Evolutionary conservation across 257 asterid genomes (phyloP), one percentile per base, ranked within the genome.

Genomic region (Avicennia marina): DNA sequence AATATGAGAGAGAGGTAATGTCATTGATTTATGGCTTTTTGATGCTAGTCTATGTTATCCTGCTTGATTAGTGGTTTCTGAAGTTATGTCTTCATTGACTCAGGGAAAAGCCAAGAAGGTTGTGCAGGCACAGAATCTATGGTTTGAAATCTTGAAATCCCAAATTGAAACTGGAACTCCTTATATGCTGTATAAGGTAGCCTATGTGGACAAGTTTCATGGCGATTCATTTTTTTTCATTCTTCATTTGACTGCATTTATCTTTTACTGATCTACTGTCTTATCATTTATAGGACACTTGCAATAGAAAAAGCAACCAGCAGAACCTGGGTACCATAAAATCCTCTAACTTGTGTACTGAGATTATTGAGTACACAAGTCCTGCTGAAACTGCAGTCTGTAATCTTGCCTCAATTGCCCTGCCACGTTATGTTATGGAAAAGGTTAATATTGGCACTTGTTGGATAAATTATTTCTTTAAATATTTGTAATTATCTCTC

Each of bases 341-440:
- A 53, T 91, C 95, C 36, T 91, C 96, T 5, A 91, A 91, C 75
- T 72, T 91, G 71, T 88, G 96, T 64, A 88, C 98, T 4, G 98
- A 91, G 75, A 91, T 91, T 49, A 78, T 91, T 39, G 90, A 91
- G 76, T 88, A 81, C 72, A 71, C 95, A 17, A 85, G 95, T 71
- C 95, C 95, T 48, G 64, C 89, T 2, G 96, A 91, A 80, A 85
- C 98, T 78, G 96, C 96, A 12, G 96, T 93, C 9, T 93, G 97
- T 73, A 93, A 93, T 74, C 75, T 93, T 53, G 97, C 98, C 49
- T 93, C 98, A 46, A 89, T 89, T 80, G 98, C 97, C 61, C 72
- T 89, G 29, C 97, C 97, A 17, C 74, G 98, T 52, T 93, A 80
- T 75, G 97, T 93, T 53, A 80, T 84, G 66, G 98, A 93, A 62